Conservation (phyloP, 78 protist genomes). For the Isochrysis galbana region DNA sequence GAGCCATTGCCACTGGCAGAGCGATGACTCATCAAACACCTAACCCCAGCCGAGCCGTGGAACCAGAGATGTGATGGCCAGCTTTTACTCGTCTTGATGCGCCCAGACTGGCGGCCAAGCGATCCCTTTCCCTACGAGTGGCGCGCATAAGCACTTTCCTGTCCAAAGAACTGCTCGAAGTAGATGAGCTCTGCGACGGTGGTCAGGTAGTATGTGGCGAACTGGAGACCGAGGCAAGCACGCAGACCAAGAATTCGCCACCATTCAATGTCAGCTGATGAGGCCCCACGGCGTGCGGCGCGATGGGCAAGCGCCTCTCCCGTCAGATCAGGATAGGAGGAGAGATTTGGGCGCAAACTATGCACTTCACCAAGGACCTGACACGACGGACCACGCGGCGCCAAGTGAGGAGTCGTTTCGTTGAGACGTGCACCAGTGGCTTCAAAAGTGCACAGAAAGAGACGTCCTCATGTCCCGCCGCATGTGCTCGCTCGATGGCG, state of each 20-base stretch:
- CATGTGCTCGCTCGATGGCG: too few species aligned
- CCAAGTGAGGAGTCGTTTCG: too few species aligned
- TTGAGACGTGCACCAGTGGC: too few species aligned
- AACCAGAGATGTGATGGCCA: too few species aligned
- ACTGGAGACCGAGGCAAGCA: background rate
- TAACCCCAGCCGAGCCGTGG: too few species aligned
- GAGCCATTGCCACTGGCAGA: constrained; percentile 28
- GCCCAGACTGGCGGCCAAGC: too few species aligned
- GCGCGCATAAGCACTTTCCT: too few species aligned
- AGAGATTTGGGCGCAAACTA: background rate
- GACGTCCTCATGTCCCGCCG: too few species aligned
- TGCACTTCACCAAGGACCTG: background rate
- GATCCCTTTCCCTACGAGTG: too few species aligned
- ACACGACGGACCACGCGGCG: too few species aligned
- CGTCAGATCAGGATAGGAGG: background rate
- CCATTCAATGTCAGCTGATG: background rate
- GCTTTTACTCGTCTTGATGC: too few species aligned
- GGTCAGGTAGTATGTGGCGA: background rate
- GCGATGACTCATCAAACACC: background rate
- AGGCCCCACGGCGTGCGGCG: background rate
- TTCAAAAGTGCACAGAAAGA: too few species aligned
- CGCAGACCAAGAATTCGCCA: background rate
- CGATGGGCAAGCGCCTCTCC: background rate
- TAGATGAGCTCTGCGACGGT: background rate
- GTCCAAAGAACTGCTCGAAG: background rate